Conservation (phyloP, 1,284 basidiomycete species). For the Wallemia mellicola region DNA sequence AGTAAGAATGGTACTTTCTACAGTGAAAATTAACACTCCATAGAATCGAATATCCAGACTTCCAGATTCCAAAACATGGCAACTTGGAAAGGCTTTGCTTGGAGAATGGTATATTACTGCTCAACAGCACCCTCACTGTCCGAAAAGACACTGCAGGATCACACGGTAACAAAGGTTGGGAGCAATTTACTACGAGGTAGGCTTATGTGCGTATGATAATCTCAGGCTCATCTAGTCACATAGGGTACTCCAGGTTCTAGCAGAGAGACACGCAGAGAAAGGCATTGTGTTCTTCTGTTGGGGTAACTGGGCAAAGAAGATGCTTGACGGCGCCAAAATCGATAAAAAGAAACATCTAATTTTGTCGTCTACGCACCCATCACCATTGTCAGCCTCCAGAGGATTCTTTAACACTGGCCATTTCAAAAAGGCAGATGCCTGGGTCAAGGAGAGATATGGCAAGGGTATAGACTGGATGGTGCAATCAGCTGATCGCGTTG, state of each 20-base stretch:
- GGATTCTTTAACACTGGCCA: slow-evolving; percentile 16
- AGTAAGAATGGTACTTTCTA: neutral
- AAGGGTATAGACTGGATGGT: slow-evolving; percentile 11
- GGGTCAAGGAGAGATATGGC: slow-evolving; percentile 12
- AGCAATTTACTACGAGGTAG: slow-evolving; percentile 13
- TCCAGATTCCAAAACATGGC: slow-evolving; percentile 6
- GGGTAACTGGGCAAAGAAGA: neutral
- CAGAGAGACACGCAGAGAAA: neutral
- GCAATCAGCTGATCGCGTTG: neutral
- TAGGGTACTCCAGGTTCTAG: neutral
- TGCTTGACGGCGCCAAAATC: neutral
- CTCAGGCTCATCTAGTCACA: neutral
- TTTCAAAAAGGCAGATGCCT: slow-evolving; percentile 14
- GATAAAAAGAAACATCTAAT: slow-evolving; percentile 10
- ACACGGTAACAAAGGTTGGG: slow-evolving; percentile 15
- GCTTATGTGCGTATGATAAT: slow-evolving; percentile 2
- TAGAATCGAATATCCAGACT: slow-evolving; percentile 5
- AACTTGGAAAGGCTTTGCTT: slow-evolving; percentile 13
- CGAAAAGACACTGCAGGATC: slow-evolving; percentile 11
- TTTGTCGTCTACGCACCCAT: slow-evolving; percentile 13
- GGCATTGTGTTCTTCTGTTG: slow-evolving; percentile 1
- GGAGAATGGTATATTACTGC: slow-evolving; percentile 13
- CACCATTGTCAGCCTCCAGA: slow-evolving; percentile 14
- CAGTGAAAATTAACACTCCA: slow-evolving; percentile 1
- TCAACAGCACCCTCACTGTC: slow-evolving; percentile 15